Evolutionary conservation across 805 yeast genomes (phyloP).

Genomic region (Barnettozyma californica): DNA sequence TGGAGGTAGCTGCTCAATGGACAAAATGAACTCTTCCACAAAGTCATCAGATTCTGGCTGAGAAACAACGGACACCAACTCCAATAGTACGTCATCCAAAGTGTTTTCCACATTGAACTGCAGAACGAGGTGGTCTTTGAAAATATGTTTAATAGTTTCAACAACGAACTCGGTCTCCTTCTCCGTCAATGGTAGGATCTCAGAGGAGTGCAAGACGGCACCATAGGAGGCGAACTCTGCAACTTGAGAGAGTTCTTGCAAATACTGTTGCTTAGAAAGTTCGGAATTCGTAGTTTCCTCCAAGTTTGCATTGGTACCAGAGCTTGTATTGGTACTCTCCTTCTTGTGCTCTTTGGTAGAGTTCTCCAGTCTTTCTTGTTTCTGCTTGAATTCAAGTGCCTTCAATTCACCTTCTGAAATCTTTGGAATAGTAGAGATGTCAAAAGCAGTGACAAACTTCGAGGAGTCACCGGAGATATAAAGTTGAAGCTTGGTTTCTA

Average conservation of each 20-base stretch:
- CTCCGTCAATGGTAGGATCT: conserved; percentile 70
- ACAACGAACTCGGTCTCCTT: conserved; percentile 91
- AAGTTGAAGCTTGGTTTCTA: conserved; percentile 70
- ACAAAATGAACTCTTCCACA: conserved; percentile 69
- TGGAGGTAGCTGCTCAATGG: conserved; percentile 69
- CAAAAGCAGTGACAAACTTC: conserved; percentile 53
- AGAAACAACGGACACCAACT: conserved; percentile 67
- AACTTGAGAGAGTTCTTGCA: conserved; percentile 62
- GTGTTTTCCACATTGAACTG: conserved; percentile 87
- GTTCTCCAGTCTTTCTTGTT: conserved; percentile 34
- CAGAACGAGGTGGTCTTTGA: conserved; percentile 63
- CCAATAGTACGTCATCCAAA: conserved; percentile 67
- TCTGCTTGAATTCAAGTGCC: conserved; percentile 55
- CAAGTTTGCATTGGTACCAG: conserved; percentile 5
- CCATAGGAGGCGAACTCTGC: conserved; percentile 77
- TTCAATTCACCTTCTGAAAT: conserved; percentile 62
- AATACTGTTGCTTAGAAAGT: conserved; percentile 56
- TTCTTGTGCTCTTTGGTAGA: conserved; percentile 6
- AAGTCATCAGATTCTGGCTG: conserved; percentile 45
- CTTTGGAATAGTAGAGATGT: conserved; percentile 61
- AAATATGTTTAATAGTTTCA: conserved; percentile 76
- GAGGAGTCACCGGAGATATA: conserved; percentile 51
- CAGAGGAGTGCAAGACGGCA: conserved; percentile 64
- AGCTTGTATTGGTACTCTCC: not conserved
- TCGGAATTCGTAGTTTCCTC: conserved; percentile 25